These are phyloP conservation scores for Mycena latifolia DNA, from an alignment of 768 basidiomycete genomes.

Conservation along the genomic window DNA sequence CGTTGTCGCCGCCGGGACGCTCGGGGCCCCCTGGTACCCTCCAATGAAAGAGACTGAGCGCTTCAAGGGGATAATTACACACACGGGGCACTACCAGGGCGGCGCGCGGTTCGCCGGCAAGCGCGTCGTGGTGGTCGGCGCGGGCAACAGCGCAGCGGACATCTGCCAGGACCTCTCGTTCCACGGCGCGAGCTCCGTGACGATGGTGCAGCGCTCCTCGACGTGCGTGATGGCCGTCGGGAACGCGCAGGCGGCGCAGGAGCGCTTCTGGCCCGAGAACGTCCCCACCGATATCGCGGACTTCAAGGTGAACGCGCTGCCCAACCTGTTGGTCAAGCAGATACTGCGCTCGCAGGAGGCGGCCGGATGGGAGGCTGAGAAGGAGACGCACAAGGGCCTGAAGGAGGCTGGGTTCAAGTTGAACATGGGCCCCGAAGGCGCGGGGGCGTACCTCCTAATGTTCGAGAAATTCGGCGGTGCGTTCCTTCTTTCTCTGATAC, in stretches of 20 bases:
- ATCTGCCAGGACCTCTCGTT: constrained; percentile 51
- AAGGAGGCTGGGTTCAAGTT: constrained; percentile 51
- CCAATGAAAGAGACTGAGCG: constrained; percentile 34
- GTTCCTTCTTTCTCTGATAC: not conserved
- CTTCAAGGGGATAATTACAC: constrained; percentile 48
- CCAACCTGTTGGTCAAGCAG: constrained; percentile 40
- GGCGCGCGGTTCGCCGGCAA: constrained; percentile 46
- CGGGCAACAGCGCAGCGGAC: constrained; percentile 53
- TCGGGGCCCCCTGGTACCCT: constrained; percentile 49
- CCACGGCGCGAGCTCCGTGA: constrained; percentile 48
- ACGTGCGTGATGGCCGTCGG: constrained; percentile 45
- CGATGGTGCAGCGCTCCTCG: constrained; percentile 56
- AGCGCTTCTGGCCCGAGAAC: constrained; percentile 36
- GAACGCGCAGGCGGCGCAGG: constrained; percentile 14
- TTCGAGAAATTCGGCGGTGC: constrained; percentile 33
- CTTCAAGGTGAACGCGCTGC: constrained; percentile 41
- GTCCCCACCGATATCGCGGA: constrained; percentile 40
- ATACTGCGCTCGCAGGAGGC: constrained; percentile 35
- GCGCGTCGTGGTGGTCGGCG: constrained; percentile 54
- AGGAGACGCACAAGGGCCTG: constrained; percentile 50
- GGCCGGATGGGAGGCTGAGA: constrained; percentile 43
- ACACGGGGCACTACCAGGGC: constrained; percentile 45
- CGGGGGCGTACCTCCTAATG: constrained; percentile 44
- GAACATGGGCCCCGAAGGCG: constrained; percentile 49
- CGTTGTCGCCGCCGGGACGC: constrained; percentile 52